Base-by-base conservation (phyloP, 441 rosid species). In the Populus hybrid region DNA sequence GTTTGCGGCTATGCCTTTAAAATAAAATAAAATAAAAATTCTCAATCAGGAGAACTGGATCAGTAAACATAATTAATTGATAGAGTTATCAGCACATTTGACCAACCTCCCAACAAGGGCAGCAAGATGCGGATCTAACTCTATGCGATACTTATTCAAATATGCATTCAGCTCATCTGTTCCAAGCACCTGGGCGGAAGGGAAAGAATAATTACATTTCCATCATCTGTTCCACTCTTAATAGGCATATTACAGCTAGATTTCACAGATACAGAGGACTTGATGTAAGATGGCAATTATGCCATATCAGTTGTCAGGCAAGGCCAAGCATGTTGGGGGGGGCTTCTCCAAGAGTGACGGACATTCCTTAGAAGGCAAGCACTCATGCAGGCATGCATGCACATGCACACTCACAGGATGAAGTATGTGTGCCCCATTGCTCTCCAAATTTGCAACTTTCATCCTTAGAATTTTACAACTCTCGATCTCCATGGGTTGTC, bases 91-190 rank as follows among this genome's bases (percentile, higher is more conserved):
- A 67, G 34, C 59, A 74, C 2, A 66, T 53, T 1, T 18, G 21
- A 69, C 80, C 40, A 77, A 95, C 98, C 98, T 95, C 73, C 99
- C 99, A 38, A 95, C 97, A 50, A 94, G 91, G 53, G 94, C 92
- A 9, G 93, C 93, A 75, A 95, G 95, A 82, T 94, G 91, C 3
- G 97, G 97, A 74, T 94, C 99, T 80, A 95, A 86, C 78, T 94
- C 97, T 84, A 95, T 90, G 72, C 89, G 94, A 81, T 91, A 95
- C 90, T 86, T 91, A 77, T 77, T 91, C 77, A 95, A 83, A 86
- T 92, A 95, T 12, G 95, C 84, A 82, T 90, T 88, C 74, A 95
- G 84, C 84, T 92, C 98, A 74, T 95, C 99, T 35, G 98, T 95
- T 77, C 99, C 99, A 69, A 95, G 93, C 6, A 94, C 95, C 98